Percentiles rank a stretch among this genome's conserved stretches.
phyloP scores from a whole-genome alignment of 768 basidiomycete species.

The Kwoniella heveanensis region DNA sequence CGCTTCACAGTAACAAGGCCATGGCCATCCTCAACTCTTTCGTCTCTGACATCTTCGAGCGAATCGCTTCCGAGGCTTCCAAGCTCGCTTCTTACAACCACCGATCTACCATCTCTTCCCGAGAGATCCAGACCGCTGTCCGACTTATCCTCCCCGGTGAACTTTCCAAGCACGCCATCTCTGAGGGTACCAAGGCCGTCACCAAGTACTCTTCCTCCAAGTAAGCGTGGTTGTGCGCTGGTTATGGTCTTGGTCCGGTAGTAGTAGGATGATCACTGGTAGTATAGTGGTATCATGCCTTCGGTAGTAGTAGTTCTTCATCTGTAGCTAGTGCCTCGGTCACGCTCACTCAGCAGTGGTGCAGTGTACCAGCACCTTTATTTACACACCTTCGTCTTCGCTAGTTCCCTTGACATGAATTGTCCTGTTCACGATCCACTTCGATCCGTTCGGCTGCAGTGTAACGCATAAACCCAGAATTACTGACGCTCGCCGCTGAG shows the following conservation, averaged over 20 bases:
- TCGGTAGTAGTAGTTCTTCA: constrained; percentile 1
- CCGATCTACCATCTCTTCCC: constrained; percentile 97
- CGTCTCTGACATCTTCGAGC: constrained; percentile 77
- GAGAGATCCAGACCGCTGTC: constrained; percentile 96
- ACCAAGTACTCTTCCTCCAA: constrained; percentile 65
- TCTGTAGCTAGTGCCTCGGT: constrained; percentile 5
- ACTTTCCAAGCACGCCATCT: constrained; percentile 90
- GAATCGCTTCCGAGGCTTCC: constrained; percentile 60
- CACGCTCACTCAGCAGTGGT: not conserved
- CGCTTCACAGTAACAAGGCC: constrained; percentile 71
- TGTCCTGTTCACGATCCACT: constrained; percentile 25
- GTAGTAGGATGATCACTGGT: not conserved
- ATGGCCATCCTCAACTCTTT: constrained; percentile 97
- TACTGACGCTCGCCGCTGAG: too few relatives aligned
- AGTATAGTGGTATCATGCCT: too few relatives aligned
- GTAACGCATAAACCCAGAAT: too few relatives aligned
- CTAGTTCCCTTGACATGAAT: constrained; percentile 33
- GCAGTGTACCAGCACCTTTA: not conserved
- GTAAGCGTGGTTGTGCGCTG: constrained; percentile 30
- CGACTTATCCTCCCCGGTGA: constrained; percentile 95
- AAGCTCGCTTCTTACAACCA: constrained; percentile 95
- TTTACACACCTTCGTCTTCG: constrained; percentile 30
- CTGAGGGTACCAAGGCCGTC: constrained; percentile 75
- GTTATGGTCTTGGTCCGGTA: not conserved
- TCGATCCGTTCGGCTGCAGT: not conserved